phyloP scores from a whole-genome alignment of 495 filamentous ascomycete genomes.

The Penicillium antarcticum region DNA sequence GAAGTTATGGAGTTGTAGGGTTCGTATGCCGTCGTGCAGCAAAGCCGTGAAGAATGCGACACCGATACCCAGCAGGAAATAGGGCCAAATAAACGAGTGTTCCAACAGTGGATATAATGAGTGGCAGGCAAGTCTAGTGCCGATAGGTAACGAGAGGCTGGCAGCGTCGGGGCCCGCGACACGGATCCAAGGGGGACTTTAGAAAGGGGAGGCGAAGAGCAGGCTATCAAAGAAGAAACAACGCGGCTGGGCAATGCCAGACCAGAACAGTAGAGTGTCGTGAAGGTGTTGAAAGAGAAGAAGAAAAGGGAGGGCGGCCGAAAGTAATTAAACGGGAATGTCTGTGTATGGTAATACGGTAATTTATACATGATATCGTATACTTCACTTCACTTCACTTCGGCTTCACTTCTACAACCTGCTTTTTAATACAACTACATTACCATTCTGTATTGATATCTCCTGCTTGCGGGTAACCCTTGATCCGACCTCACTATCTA shows the following conservation, averaged over 20 bases:
- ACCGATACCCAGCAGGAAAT: background rate
- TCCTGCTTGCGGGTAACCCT: background rate
- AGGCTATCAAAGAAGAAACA: slow-evolving; percentile 5
- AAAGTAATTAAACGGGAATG: slow-evolving; percentile 9
- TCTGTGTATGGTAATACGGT: slow-evolving; percentile 17
- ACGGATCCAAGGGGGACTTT: slow-evolving; percentile 19
- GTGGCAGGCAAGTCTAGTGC: slow-evolving; percentile 27
- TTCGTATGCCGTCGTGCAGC: slow-evolving; percentile 18
- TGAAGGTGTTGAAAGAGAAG: slow-evolving; percentile 9
- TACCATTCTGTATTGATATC: background rate
- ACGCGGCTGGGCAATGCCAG: slow-evolving; percentile 30
- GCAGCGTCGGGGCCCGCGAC: slow-evolving; percentile 38
- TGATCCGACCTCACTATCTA: too few relatives aligned
- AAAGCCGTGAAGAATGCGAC: slow-evolving; percentile 2
- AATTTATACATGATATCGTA: background rate
- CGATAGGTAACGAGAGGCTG: slow-evolving; percentile 30
- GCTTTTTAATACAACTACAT: background rate
- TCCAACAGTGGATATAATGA: slow-evolving; percentile 13
- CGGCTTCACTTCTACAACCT: background rate
- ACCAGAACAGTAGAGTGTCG: slow-evolving; percentile 12
- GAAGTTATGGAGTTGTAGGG: slow-evolving; percentile 8
- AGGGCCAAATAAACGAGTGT: slow-evolving; percentile 6
- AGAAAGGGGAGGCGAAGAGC: slow-evolving; percentile 5
- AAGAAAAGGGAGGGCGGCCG: slow-evolving; percentile 16
- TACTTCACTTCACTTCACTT: background rate